Evolutionary conservation across 75 land plant species (phyloP).

Genomic region (Gnetum montanum): DNA sequence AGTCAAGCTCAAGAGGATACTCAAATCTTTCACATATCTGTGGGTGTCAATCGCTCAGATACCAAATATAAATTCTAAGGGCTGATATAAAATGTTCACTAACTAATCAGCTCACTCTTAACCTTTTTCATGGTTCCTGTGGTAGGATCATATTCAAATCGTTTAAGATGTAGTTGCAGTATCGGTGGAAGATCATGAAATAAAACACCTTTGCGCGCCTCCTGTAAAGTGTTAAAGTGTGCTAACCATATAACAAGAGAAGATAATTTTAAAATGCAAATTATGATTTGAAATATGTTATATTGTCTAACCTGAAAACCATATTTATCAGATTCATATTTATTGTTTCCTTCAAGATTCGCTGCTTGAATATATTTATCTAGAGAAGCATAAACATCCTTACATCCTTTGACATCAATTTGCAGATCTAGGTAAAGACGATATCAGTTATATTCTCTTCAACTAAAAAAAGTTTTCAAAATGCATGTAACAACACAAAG

Average conservation of each 20-base stretch:
- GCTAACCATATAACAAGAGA: background rate
- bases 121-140: conserved; percentile 43
- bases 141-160: conserved; percentile 50
- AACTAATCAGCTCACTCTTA: background rate
- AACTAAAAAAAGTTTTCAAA: background rate
- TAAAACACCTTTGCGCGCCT: conserved; percentile 44
- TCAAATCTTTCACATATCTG: conserved; percentile 51
- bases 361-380: conserved; percentile 68
- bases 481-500: background rate
- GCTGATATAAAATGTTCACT: no score
- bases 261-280: background rate
- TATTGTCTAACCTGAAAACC: conserved; percentile 44
- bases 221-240: conserved; percentile 14
- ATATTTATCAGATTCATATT: conserved; percentile 53
- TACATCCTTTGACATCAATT: conserved; percentile 63
- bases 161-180: conserved; percentile 40
- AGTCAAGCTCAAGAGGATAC: conserved; percentile 39
- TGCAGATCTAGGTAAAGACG: conserved; percentile 38
- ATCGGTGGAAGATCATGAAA: conserved; percentile 48
- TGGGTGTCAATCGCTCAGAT: background rate
- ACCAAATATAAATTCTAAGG: no score
- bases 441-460: conserved; percentile 3
- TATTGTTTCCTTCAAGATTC: conserved; percentile 61
- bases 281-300: background rate
- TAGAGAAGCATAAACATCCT: conserved; percentile 67